These are phyloP conservation scores for Taphrina populina DNA, from an alignment of 1,139 yeast species.

Conservation along the genomic window DNA sequence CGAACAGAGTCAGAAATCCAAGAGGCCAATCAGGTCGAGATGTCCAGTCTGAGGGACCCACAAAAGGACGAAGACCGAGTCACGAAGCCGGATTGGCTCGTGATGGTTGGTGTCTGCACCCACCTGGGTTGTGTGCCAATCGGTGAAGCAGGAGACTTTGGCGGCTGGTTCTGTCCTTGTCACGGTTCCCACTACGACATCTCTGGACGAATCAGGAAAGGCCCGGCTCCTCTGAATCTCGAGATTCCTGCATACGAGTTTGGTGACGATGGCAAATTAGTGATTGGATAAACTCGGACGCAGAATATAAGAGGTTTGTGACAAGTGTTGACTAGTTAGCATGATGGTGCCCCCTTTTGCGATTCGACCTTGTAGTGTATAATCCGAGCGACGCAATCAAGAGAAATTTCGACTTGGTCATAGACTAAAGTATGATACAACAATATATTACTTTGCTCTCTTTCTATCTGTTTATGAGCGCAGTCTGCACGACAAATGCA, in stretches of 20 bases:
- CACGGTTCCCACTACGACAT: conserved; percentile 99
- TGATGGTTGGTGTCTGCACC: conserved; percentile 94
- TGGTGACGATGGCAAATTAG: conserved; percentile 70
- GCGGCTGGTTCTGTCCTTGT: conserved; percentile 99
- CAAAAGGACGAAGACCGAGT: conserved; percentile 91
- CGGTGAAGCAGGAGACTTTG: conserved; percentile 99
- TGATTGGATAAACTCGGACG: conserved; percentile 67
- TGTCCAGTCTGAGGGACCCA: conserved; percentile 84
- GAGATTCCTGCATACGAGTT: conserved; percentile 93
- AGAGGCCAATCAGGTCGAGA: conserved; percentile 84
- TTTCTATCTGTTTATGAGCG: too few relatives aligned
- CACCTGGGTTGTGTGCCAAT: conserved; percentile 99
- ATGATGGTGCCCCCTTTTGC: too few relatives aligned
- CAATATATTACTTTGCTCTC: too few relatives aligned
- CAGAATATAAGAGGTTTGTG: too few relatives aligned
- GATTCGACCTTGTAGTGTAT: too few relatives aligned
- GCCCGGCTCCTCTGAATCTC: conserved; percentile 99
- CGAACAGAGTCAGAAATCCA: conserved; percentile 90
- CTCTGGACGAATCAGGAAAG: conserved; percentile 99
- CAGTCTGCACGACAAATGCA: conserved; percentile 52
- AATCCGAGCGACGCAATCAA: too few relatives aligned
- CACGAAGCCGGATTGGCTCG: conserved; percentile 95
- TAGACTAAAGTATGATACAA: too few relatives aligned
- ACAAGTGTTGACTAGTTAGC: too few relatives aligned
- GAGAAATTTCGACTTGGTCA: too few relatives aligned